A percentile compares a stretch with the other conserved stretches of the same genome.
Evolutionary conservation across 1,284 basidiomycete genomes (phyloP).

Genomic region (Golubevia sp.): DNA sequence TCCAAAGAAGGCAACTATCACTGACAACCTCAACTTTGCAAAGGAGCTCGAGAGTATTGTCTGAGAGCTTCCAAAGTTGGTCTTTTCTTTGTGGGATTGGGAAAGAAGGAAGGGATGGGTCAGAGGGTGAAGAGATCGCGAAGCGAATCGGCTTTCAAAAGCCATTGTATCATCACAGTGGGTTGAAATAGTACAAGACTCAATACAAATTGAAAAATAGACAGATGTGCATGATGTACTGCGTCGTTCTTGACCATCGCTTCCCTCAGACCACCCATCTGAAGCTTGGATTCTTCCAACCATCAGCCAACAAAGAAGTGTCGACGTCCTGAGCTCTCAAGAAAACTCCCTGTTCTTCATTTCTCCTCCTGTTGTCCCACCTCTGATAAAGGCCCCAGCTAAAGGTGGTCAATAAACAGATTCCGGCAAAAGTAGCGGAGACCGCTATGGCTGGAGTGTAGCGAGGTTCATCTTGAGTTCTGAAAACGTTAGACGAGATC

Average conservation of each 20-base stretch:
- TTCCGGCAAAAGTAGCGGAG: constrained; percentile 25
- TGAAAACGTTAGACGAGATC: constrained; percentile 67
- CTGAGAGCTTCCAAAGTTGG: constrained; percentile 1
- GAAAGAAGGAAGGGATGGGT: too few species aligned
- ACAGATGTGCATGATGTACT: too few species aligned
- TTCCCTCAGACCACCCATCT: too few species aligned
- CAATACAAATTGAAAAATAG: too few species aligned
- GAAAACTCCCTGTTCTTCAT: not conserved
- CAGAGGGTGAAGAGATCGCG: too few species aligned
- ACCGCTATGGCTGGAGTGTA: constrained; percentile 29
- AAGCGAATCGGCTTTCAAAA: too few species aligned
- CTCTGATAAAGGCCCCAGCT: not conserved
- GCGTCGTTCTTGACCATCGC: too few species aligned
- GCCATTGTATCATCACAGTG: too few species aligned
- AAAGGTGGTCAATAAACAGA: constrained; percentile 15
- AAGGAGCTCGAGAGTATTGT: constrained; percentile 60
- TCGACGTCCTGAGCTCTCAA: not conserved
- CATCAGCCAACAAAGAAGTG: not conserved
- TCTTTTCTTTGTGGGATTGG: too few species aligned
- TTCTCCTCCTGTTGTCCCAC: not conserved
- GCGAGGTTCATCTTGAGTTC: constrained; percentile 66
- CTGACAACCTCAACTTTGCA: constrained; percentile 52
- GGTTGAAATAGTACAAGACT: too few species aligned
- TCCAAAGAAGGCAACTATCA: constrained; percentile 52
- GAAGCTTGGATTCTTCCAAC: not conserved